Evolutionary conservation across 805 yeast genomes (phyloP), one percentile per base, ranked within the genome.

Genomic region (Candida glaebosa): DNA sequence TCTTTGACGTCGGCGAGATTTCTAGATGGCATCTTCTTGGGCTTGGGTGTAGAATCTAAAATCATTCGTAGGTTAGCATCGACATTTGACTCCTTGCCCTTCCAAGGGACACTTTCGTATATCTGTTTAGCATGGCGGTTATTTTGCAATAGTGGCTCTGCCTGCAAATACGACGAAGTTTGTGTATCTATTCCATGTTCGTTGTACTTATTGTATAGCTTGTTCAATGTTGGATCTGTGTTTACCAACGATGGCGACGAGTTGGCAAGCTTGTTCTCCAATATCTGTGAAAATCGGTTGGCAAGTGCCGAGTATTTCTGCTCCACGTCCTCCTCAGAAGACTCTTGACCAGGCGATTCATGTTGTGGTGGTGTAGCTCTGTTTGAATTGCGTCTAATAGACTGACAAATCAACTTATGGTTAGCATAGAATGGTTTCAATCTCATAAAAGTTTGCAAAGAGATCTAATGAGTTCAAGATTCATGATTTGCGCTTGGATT

Each of bases 1-100:
- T 85, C 95, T 42, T 78, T 76, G 0, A 93, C 96, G 31, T 58
- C 62, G 19, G 72, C 63, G 3, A 87, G 52, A 42, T 43, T 34
- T 28, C 12, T 28, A 36, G 33, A 31, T 30, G 31, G 39, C 14
- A 31, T 30, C 31, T 41, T 38, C 37, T 41, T 44, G 3, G 52
- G 48, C 39, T 51, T 52, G 0, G 67, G 67, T 20, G 42, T 54
- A 44, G 51, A 46, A 39, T 65, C 71, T 19, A 59, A 37, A n/a
- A 65, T 40, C 69, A 63, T 63, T 12, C 71, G 44, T 18, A 61
- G 39, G 38, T 50, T 59, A 16, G 60, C 48, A 40, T 63, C 67
- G 4, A 39, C 20, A 2, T 40, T 42, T 1, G 59, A 31, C 36
- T 65, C 71, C 1, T 48, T 48, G 2, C 71, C 71, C 12, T 41